These are phyloP conservation scores for Metschnikowia rubicola DNA, from an alignment of 805 yeast species.

Conservation along the genomic window DNA sequence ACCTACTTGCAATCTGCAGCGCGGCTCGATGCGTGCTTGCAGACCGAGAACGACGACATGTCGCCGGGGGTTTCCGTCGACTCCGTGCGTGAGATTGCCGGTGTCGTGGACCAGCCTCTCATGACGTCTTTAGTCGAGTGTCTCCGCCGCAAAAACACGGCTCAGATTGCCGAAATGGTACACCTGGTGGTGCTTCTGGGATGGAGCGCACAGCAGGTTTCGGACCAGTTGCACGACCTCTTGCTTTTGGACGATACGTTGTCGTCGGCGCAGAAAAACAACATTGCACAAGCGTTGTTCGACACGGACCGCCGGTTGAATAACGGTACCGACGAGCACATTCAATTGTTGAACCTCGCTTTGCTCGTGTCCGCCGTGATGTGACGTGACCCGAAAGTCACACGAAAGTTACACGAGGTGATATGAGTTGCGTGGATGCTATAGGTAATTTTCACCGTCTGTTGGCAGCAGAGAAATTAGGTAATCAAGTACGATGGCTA, in stretches of 20 bases:
- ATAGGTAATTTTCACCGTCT: no score
- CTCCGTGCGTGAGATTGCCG: slow-evolving; percentile 69
- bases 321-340: slow-evolving; percentile 86
- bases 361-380: slow-evolving; percentile 24
- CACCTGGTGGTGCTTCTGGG: slow-evolving; percentile 59
- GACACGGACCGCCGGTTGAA: slow-evolving; percentile 70
- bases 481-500: no score
- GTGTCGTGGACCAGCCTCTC: slow-evolving; percentile 56
- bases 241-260: slow-evolving; percentile 54
- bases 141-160: slow-evolving; percentile 24
- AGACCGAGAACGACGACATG: slow-evolving; percentile 18
- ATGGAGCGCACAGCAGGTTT: slow-evolving; percentile 73
- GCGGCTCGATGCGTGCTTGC: slow-evolving; percentile 13
- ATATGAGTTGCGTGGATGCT: not conserved
- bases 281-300: slow-evolving; percentile 61
- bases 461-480: no score
- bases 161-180: slow-evolving; percentile 40
- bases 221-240: slow-evolving; percentile 67
- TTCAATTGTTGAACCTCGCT: slow-evolving; percentile 68
- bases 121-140: slow-evolving; percentile 41
- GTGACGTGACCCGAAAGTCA: not conserved
- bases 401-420: not conserved
- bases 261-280: slow-evolving; percentile 55
- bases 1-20: slow-evolving; percentile 64
- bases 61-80: slow-evolving; percentile 37